These are phyloP conservation scores for Neurospora sublineolata DNA, from an alignment of 495 filamentous ascomycete species.

Conservation along the genomic window DNA sequence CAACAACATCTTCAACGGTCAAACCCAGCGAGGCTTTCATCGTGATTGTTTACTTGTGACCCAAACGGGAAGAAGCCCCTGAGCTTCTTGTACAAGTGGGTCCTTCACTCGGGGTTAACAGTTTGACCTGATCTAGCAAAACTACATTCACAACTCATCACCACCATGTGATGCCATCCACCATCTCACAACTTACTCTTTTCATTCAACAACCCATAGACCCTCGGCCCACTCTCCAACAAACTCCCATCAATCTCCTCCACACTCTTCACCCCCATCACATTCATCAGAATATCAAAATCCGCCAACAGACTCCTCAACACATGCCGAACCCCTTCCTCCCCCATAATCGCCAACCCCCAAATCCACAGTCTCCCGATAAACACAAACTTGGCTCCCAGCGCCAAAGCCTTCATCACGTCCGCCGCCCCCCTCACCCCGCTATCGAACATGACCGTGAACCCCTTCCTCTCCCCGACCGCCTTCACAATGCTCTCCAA, in stretches of 20 bases:
- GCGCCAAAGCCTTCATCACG: slow-evolving; percentile 39
- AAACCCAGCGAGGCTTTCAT: background rate
- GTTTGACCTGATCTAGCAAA: background rate
- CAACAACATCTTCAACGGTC: background rate
- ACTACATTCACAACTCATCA: background rate
- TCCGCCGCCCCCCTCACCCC: slow-evolving; percentile 39
- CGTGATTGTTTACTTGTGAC: background rate
- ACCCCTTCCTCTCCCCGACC: slow-evolving; percentile 28
- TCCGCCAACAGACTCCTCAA: slow-evolving; percentile 47
- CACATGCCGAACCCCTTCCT: slow-evolving; percentile 47
- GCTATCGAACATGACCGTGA: slow-evolving; percentile 38
- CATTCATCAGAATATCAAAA: slow-evolving; percentile 48
- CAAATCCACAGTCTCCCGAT: slow-evolving; percentile 41
- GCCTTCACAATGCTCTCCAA: slow-evolving; percentile 37
- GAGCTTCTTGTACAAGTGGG: background rate
- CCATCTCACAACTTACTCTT: slow-evolving; percentile 1
- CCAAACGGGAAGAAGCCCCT: background rate
- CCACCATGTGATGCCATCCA: background rate
- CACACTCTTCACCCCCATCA: slow-evolving; percentile 43
- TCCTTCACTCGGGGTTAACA: background rate
- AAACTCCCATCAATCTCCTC: slow-evolving; percentile 39
- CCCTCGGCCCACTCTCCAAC: slow-evolving; percentile 26
- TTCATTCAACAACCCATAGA: background rate
- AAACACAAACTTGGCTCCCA: slow-evolving; percentile 42
- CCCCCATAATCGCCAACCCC: slow-evolving; percentile 40